phyloP scores from a whole-genome alignment of 805 yeast genomes.

The Grigorovia humatica region DNA sequence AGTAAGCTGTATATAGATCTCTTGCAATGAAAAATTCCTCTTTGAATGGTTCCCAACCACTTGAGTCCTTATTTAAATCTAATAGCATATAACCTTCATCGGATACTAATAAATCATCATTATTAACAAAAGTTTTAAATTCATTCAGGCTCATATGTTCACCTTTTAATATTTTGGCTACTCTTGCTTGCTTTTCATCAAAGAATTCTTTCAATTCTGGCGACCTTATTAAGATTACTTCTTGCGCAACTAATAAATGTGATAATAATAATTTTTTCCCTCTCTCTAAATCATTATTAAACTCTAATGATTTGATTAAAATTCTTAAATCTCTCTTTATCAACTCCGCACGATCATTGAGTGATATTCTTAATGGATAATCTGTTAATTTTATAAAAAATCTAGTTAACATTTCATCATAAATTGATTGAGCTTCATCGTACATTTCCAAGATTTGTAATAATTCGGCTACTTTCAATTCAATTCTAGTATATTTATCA shows the following conservation, averaged over 20 bases:
- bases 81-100: conserved; percentile 25
- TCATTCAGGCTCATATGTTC: conserved; percentile 10
- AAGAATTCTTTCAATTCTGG: conserved; percentile 29
- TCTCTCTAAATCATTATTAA: conserved; percentile 38
- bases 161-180: conserved; percentile 11
- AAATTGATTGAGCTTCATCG: conserved; percentile 57
- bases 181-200: conserved; percentile 22
- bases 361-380: conserved; percentile 20
- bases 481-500: conserved; percentile 86
- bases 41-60: conserved; percentile 61
- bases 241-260: conserved; percentile 56
- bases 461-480: conserved; percentile 80
- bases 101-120: conserved; percentile 20
- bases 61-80: conserved; percentile 32
- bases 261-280: conserved; percentile 51
- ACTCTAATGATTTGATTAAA: conserved; percentile 55
- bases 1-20: conserved; percentile 64
- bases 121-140: conserved; percentile 22
- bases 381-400: conserved; percentile 45
- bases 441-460: conserved; percentile 55
- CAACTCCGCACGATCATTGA: conserved; percentile 40
- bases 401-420: conserved; percentile 53
- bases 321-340: conserved; percentile 64
- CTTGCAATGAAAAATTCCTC: conserved; percentile 72
- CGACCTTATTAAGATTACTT: conserved; percentile 42